A percentile compares a stretch with the other conserved stretches of the same genome.
phyloP scores from a whole-genome alignment of 495 filamentous ascomycete genomes.

The Acidiella bohemica region DNA sequence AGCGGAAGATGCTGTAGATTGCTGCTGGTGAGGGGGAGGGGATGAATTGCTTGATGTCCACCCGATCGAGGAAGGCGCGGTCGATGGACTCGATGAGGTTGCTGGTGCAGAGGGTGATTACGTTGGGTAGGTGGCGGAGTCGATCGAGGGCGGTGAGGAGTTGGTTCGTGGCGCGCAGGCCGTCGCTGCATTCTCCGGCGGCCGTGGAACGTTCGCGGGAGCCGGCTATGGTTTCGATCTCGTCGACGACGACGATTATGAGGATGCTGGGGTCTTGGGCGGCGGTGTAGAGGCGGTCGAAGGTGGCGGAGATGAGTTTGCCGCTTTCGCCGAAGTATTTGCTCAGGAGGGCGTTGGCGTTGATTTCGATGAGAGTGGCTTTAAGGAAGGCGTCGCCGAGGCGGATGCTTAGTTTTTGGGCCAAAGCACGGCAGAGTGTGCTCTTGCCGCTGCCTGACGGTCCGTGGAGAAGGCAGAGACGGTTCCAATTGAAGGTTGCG shows the following conservation, averaged over 20 bases:
- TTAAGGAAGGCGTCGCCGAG: slow-evolving; percentile 32
- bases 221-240: slow-evolving; percentile 41
- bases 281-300: slow-evolving; percentile 35
- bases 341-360: slow-evolving; percentile 39
- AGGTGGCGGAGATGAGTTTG: slow-evolving; percentile 34
- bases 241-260: slow-evolving; percentile 41
- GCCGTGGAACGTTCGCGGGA: slow-evolving; percentile 31
- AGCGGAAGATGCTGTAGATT: slow-evolving; percentile 40
- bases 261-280: slow-evolving; percentile 35
- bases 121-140: slow-evolving; percentile 29
- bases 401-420: slow-evolving; percentile 45
- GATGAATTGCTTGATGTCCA: slow-evolving; percentile 40
- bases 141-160: slow-evolving; percentile 28
- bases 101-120: slow-evolving; percentile 40
- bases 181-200: slow-evolving; percentile 37
- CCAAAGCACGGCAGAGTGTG: slow-evolving; percentile 37
- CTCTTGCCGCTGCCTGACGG: slow-evolving; percentile 46
- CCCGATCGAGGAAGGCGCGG: slow-evolving; percentile 42
- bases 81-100: slow-evolving; percentile 35
- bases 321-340: slow-evolving; percentile 43
- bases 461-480: slow-evolving; percentile 37
- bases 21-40: slow-evolving; percentile 32
- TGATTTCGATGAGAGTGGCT: slow-evolving; percentile 38
- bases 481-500: slow-evolving; percentile 24
- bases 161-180: slow-evolving; percentile 36